Conservation (phyloP, 2,329 filamentous ascomycete genomes). For the Geosmithia flava region DNA sequence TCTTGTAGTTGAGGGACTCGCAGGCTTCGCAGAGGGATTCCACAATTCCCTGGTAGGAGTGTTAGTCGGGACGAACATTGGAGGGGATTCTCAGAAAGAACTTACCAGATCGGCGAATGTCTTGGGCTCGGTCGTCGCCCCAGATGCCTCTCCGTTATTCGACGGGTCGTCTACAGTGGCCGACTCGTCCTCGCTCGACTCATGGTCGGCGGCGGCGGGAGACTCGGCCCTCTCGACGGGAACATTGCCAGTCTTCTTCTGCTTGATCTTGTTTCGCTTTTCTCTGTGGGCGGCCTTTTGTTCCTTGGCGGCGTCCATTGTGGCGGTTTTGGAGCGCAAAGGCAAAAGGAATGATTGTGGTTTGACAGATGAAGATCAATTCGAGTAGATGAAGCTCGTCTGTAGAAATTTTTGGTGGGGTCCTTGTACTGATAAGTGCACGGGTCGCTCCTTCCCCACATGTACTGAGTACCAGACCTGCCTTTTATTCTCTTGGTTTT, state of each 20-base stretch:
- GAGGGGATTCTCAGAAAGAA: neutral
- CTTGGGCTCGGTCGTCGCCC: slow-evolving; percentile 24
- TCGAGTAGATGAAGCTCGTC: neutral
- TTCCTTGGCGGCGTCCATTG: slow-evolving; percentile 25
- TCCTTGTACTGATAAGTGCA: neutral
- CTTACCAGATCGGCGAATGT: slow-evolving; percentile 54
- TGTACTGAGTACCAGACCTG: neutral
- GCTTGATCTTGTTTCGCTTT: slow-evolving; percentile 5
- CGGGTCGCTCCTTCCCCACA: neutral
- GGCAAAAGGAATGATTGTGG: neutral
- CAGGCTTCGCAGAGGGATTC: slow-evolving; percentile 86
- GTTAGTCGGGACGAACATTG: neutral
- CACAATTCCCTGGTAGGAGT: slow-evolving; percentile 54
- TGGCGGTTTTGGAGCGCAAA: neutral
- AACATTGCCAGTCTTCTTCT: neutral
- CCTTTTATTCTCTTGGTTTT: neutral
- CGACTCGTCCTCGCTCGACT: slow-evolving; percentile 11
- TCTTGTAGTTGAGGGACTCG: slow-evolving; percentile 66
- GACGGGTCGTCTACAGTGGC: slow-evolving; percentile 19
- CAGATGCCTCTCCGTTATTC: slow-evolving; percentile 14
- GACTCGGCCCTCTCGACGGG: neutral
- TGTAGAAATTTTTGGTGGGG: slow-evolving; percentile 5
- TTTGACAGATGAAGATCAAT: neutral
- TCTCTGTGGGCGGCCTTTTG: slow-evolving; percentile 23
- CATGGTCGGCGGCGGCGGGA: slow-evolving; percentile 1